phyloP scores from a whole-genome alignment of 2,329 filamentous ascomycete genomes.

The Dactylellina leptospora region DNA sequence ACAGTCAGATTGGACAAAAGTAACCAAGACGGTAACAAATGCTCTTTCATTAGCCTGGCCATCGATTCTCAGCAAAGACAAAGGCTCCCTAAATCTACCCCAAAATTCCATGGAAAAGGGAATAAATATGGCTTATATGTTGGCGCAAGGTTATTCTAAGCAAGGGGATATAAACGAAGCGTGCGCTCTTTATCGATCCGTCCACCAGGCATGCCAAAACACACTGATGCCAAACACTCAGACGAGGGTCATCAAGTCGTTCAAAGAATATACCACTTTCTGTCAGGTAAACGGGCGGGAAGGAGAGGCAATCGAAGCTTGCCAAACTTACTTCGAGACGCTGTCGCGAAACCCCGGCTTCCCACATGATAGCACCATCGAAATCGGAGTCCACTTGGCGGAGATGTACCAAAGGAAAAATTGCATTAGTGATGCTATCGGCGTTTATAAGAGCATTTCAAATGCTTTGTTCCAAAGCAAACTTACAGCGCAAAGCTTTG shows the following conservation, averaged over 20 bases:
- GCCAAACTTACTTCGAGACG: constrained; percentile 22
- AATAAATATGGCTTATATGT: constrained; percentile 16
- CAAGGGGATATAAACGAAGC: constrained; percentile 10
- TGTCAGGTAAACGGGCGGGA: constrained; percentile 5
- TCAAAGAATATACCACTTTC: constrained; percentile 30
- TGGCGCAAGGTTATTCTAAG: constrained; percentile 10
- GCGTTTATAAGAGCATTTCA: constrained; percentile 16
- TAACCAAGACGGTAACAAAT: not conserved
- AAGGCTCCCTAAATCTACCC: constrained; percentile 19
- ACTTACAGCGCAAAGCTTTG: constrained; percentile 13
- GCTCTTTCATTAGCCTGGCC: constrained; percentile 23
- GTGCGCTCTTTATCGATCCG: constrained; percentile 22
- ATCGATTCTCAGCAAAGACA: not conserved
- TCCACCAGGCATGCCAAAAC: constrained; percentile 29
- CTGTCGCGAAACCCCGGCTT: constrained; percentile 23
- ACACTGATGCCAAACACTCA: constrained; percentile 37
- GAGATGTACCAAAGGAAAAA: constrained; percentile 21
- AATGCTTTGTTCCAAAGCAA: constrained; percentile 11
- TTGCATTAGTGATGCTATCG: constrained; percentile 6
- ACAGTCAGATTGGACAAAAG: not conserved
- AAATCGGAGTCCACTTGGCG: constrained; percentile 27
- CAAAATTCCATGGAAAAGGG: constrained; percentile 24
- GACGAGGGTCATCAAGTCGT: constrained; percentile 20
- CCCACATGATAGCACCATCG: constrained; percentile 22
- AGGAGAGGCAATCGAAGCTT: constrained; percentile 8